Conservation (phyloP, 139 green algal species). For the Chlamydomonas sphaeroides region DNA sequence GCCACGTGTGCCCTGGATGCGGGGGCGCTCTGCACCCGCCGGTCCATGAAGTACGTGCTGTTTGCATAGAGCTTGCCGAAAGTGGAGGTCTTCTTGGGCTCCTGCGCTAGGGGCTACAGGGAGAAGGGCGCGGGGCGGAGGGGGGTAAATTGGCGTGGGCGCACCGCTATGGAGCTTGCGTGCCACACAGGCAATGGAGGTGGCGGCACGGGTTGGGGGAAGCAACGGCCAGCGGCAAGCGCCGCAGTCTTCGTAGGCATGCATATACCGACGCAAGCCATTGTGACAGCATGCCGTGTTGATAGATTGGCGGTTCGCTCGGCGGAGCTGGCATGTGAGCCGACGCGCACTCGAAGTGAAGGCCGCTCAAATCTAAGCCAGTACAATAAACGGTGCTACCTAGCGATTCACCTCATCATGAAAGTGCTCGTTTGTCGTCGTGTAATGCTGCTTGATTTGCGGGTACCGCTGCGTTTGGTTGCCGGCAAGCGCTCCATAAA, state of each 20-base stretch:
- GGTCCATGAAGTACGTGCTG: conserved; percentile 33
- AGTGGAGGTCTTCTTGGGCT: conserved; percentile 19
- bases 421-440: conserved; percentile 26
- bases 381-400: too few relatives aligned
- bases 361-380: too few relatives aligned
- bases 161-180: not conserved
- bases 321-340: too few relatives aligned
- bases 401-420: conserved; percentile 30
- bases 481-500: not conserved
- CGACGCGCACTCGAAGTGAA: too few relatives aligned
- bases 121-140: not conserved
- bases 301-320: too few relatives aligned
- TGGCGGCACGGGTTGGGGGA: too few relatives aligned
- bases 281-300: not conserved
- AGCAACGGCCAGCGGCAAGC: too few relatives aligned
- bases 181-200: too few relatives aligned
- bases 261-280: not conserved
- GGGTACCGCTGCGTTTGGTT: conserved; percentile 22
- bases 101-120: conserved; percentile 7
- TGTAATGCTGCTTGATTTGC: conserved; percentile 7
- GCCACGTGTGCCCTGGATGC: not conserved
- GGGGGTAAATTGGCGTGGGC: not conserved
- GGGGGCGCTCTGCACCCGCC: not conserved
- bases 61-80: conserved; percentile 35
- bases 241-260: too few relatives aligned